Percentiles rank a stretch among this genome's conserved stretches.
Conservation (phyloP, 2,329 filamentous ascomycete species). For the Plectosphaerella cucumerina region DNA sequence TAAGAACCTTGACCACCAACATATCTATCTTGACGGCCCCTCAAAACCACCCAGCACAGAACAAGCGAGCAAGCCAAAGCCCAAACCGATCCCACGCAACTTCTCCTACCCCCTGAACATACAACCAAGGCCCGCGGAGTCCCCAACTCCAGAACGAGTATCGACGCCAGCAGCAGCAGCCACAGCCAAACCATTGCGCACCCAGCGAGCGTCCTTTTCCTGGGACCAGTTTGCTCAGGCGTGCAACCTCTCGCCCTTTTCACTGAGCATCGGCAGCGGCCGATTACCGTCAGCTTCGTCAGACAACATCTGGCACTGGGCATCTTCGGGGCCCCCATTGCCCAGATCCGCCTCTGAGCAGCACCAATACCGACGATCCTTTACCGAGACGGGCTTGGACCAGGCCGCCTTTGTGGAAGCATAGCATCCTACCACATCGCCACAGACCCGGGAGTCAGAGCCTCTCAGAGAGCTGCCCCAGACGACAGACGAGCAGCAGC, state of each 20-base stretch:
- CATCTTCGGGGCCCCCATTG: neutral
- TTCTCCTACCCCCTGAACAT: neutral
- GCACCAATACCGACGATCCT: neutral
- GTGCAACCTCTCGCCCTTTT: neutral
- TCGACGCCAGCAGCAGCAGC: neutral
- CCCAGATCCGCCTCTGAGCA: neutral
- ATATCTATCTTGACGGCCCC: neutral
- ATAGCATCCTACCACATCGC: neutral
- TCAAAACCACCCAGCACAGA: neutral
- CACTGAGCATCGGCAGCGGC: neutral
- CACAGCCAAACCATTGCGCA: neutral
- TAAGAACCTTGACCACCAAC: neutral
- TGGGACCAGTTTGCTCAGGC: neutral
- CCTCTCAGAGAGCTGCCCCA: too few species aligned
- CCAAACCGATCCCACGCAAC: neutral
- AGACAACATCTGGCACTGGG: conserved; percentile 2
- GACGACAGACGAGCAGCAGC: too few species aligned
- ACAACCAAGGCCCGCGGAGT: neutral
- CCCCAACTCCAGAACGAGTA: neutral
- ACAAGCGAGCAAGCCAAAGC: neutral
- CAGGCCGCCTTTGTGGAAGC: neutral
- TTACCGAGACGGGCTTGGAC: neutral
- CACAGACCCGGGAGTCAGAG: neutral
- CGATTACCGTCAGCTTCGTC: neutral
- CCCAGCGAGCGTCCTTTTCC: neutral